Conservation (phyloP, 2,329 filamentous ascomycete species). For the Fusarium irregulare region DNA sequence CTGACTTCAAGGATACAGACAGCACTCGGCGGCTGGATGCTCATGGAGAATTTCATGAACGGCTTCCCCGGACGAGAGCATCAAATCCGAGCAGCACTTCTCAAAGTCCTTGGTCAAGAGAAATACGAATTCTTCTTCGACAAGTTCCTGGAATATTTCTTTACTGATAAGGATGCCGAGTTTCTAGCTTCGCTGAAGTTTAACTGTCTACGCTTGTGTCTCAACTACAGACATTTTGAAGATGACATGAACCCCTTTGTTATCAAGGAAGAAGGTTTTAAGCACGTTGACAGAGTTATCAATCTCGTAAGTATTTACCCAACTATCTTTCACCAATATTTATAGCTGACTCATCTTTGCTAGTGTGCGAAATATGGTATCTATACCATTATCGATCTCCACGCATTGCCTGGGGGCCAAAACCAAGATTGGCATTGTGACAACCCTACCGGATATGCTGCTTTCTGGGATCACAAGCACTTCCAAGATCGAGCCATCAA, state of each 20-base stretch:
- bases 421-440: constrained; percentile 61
- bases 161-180: constrained; percentile 66
- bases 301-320: constrained; percentile 46
- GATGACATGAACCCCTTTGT: constrained; percentile 63
- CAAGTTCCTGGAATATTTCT: constrained; percentile 67
- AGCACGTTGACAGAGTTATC: constrained; percentile 61
- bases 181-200: constrained; percentile 66
- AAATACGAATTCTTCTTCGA: constrained; percentile 71
- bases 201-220: constrained; percentile 68
- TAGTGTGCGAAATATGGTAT: constrained; percentile 55
- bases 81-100: constrained; percentile 64
- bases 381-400: constrained; percentile 59
- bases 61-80: constrained; percentile 68
- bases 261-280: constrained; percentile 61
- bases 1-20: not conserved
- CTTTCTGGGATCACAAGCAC: constrained; percentile 60
- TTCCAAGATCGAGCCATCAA: constrained; percentile 58
- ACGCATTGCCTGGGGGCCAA: constrained; percentile 58
- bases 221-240: constrained; percentile 69
- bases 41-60: constrained; percentile 72
- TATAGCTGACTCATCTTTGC: too few species aligned
- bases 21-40: constrained; percentile 47
- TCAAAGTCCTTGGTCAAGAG: constrained; percentile 64
- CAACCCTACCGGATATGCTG: constrained; percentile 52
- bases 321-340: too few species aligned